Evolutionary conservation across 108 stramenopile genomes (phyloP), one percentile per base, ranked within the genome.

Genomic region (Fistulifera solaris): DNA sequence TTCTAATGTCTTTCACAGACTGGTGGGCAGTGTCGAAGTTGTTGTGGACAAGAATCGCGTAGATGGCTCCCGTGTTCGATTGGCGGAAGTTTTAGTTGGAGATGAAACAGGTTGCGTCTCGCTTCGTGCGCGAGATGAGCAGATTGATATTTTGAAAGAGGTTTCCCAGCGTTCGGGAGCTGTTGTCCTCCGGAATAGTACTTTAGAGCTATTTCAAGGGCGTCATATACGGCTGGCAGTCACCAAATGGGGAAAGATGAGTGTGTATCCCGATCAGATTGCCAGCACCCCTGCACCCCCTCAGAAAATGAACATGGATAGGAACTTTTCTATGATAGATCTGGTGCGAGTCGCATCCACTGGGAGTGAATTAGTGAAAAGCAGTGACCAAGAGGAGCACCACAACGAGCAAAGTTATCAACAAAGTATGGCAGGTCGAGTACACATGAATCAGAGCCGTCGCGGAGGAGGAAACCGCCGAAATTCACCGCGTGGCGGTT

Each of bases 221-320:
- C 78, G 68, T 52, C 72, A 77, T 65, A 73, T 90, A 54, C 72
- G 89, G 38, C 56, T 90, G 47, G 84, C 82, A 14, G 77, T 90
- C 14, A 86, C 77, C n/a, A 90, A 90, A 57, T 90, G 89, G 89
- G 89, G 89, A 15, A 90, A 90, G 59, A 59, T 90, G 45, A 64
- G 55, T 49, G 67, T 57, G 27, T 90, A 75, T 58, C 84, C 85
- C 1, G 88, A 89, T 67, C 72, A 74, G 10, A 67, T 89, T 42
- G 77, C 75, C 4, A 89, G 88, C 64, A 89, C 88, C 21, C 88
- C 88, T 23, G 45, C 64, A 17, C 81, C 88, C 10, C 88, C 88
- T 24, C 61, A 61, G 27, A 77, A 58, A 46, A 81, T 85, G 59
- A 85, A 89, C 62, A 15, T 38, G 19, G 78, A 84, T 40, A 63